Evolutionary conservation across 1,139 yeast genomes (phyloP).

Genomic region (Taphrina communis): DNA sequence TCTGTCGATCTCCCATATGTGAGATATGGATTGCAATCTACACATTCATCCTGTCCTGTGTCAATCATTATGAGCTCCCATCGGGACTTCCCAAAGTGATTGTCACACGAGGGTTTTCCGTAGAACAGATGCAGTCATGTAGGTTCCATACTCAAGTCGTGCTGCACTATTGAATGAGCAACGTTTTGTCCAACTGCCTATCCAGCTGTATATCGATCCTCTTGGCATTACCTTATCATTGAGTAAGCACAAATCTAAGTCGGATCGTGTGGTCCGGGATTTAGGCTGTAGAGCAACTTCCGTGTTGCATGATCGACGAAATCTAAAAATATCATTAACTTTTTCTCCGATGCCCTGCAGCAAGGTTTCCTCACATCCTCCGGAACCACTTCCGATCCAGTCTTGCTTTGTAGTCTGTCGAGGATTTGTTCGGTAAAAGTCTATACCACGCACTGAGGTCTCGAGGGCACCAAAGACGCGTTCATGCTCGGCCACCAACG

Average conservation of each 20-base stretch:
- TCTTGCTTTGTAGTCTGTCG: neutral
- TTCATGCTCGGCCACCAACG: constrained; percentile 33
- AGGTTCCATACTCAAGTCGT: too few species aligned
- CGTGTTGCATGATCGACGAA: constrained; percentile 20
- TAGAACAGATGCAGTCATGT: too few species aligned
- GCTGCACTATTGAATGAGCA: neutral
- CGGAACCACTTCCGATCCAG: constrained; percentile 15
- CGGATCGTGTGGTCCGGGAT: neutral
- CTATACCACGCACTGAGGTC: constrained; percentile 20
- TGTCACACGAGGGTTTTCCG: too few species aligned
- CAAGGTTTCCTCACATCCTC: constrained; percentile 8
- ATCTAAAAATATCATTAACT: constrained; percentile 8
- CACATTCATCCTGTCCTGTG: neutral
- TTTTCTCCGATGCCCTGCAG: neutral
- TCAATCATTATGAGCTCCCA: neutral
- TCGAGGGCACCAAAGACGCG: constrained; percentile 33
- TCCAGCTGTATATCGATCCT: neutral
- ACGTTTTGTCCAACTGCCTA: neutral
- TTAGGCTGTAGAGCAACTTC: constrained; percentile 16
- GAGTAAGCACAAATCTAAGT: constrained; percentile 1
- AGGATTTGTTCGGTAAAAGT: constrained; percentile 18
- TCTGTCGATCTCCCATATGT: constrained; percentile 1
- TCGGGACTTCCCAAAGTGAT: neutral
- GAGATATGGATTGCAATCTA: neutral
- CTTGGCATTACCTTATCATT: constrained; percentile 2